Conservation (phyloP, 352 stramenopile genomes). For the Halophytophthora batemanensis region DNA sequence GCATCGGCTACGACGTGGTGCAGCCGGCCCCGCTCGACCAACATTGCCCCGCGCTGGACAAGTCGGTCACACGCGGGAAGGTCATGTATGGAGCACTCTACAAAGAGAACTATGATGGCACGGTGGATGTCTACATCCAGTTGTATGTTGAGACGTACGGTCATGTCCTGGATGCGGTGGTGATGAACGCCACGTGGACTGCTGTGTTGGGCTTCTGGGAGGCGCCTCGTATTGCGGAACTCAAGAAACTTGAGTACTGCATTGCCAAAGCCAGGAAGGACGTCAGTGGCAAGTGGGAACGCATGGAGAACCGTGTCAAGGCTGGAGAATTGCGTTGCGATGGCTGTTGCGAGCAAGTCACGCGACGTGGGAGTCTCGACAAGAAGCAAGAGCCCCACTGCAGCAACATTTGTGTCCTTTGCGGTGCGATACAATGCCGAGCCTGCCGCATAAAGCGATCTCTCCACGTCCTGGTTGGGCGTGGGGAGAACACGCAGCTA, state of each 20-base stretch:
- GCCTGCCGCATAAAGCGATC: too few relatives aligned
- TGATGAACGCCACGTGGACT: constrained; percentile 25
- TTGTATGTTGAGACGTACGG: constrained; percentile 28
- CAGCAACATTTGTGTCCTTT: too few relatives aligned
- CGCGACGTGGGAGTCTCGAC: too few relatives aligned
- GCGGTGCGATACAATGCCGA: too few relatives aligned
- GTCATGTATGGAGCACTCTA: constrained; percentile 34
- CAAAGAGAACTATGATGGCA: constrained; percentile 24
- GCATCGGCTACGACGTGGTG: constrained; percentile 53
- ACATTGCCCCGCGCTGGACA: constrained; percentile 16
- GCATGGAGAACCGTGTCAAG: constrained; percentile 14
- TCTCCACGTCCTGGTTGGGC: too few relatives aligned
- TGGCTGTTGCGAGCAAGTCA: too few relatives aligned
- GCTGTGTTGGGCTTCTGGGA: constrained; percentile 22
- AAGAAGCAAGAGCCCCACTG: too few relatives aligned
- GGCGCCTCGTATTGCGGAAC: constrained; percentile 20
- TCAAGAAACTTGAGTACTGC: constrained; percentile 33
- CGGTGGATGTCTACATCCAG: constrained; percentile 34
- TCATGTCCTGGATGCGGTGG: constrained; percentile 24
- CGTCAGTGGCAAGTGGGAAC: constrained; percentile 13
- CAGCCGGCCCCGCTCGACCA: constrained; percentile 39
- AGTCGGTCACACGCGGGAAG: constrained; percentile 30
- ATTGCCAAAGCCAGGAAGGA: constrained; percentile 28
- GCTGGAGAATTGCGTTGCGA: too few relatives aligned
- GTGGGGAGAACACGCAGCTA: too few relatives aligned